Conservation (phyloP, 768 basidiomycete species). For the Russula sp. region DNA sequence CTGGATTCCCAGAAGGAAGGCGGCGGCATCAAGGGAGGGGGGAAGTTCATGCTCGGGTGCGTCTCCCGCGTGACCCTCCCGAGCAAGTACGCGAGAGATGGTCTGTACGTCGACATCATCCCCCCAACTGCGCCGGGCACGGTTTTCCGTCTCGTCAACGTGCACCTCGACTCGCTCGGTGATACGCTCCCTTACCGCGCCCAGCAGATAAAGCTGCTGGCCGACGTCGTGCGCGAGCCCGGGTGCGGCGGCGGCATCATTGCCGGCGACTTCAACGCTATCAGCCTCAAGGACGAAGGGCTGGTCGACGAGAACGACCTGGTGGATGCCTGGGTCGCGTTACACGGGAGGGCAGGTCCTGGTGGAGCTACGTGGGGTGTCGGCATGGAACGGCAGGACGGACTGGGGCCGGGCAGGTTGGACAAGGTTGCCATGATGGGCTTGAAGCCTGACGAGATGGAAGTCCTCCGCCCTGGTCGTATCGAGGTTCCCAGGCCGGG, state of each 20-base stretch:
- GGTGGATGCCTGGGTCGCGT: slow-evolving; percentile 39
- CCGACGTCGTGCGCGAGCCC: slow-evolving; percentile 36
- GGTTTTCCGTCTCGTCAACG: slow-evolving; percentile 34
- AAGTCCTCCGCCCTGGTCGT: slow-evolving; percentile 33
- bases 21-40: neutral
- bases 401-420: slow-evolving; percentile 23
- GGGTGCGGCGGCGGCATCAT: slow-evolving; percentile 39
- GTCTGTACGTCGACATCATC: slow-evolving; percentile 33
- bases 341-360: slow-evolving; percentile 30
- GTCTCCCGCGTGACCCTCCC: neutral
- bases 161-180: slow-evolving; percentile 34
- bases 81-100: slow-evolving; percentile 32
- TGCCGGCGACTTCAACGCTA: slow-evolving; percentile 45
- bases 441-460: slow-evolving; percentile 31
- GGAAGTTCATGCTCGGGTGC: neutral
- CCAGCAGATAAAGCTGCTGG: slow-evolving; percentile 30
- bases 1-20: neutral
- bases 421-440: slow-evolving; percentile 41
- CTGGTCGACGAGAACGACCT: slow-evolving; percentile 27
- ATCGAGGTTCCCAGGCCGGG: slow-evolving; percentile 31
- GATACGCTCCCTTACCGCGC: slow-evolving; percentile 18
- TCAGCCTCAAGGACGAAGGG: slow-evolving; percentile 31
- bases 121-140: slow-evolving; percentile 26
- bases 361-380: slow-evolving; percentile 39
- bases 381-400: slow-evolving; percentile 27